Evolutionary conservation across 2,329 filamentous ascomycete species (phyloP), one percentile per base, ranked within the genome.

Genomic region (Colletotrichum orbiculare): DNA sequence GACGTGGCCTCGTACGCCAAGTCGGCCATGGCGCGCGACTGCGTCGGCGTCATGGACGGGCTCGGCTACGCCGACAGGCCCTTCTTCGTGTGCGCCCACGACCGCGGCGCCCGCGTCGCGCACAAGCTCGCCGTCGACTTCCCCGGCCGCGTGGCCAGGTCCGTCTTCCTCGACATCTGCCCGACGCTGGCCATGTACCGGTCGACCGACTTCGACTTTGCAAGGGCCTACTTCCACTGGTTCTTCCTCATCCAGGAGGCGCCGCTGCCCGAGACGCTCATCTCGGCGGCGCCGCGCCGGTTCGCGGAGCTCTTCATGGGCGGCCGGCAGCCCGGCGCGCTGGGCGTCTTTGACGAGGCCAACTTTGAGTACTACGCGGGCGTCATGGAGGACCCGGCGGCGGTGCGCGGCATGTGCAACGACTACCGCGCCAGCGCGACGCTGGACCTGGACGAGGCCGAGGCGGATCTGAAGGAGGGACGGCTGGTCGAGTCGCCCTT

Each of bases 141-240:
- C 43, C 76, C 78, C 0, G 61, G 71, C 0, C 76, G 78, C 10
- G 75, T 86, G 1, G 66, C 70, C 15, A 82, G 75, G 59, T 74
- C 77, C 0, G 79, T 85, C 45, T 66, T 86, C 1, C 74, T 86
- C 2, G 84, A 87, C 61, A 85, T 87, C 47, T 83, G 81, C 45
- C 86, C 85, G 2, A 87, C 85, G 0, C 77, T 85, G 10, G 78
- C 78, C 6, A 87, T 87, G 81, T 88, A 82, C 74, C 74, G 75
- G 53, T 73, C 78, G 13, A 79, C 79, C 3, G 68, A 79, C 55
- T 68, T 77, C 5, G 72, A 73, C 0, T 82, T 85, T 64, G 82
- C 83, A 1, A 76, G 76, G 35, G 77, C 79, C 0, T 87, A 87
- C 71, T 87, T 83, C 69, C 85, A 88, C 73, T 88, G 86, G 85